A percentile compares a stretch with the other conserved stretches of the same genome.
Conservation (phyloP, 441 rosid species). For the Sinapis alba region DNA sequence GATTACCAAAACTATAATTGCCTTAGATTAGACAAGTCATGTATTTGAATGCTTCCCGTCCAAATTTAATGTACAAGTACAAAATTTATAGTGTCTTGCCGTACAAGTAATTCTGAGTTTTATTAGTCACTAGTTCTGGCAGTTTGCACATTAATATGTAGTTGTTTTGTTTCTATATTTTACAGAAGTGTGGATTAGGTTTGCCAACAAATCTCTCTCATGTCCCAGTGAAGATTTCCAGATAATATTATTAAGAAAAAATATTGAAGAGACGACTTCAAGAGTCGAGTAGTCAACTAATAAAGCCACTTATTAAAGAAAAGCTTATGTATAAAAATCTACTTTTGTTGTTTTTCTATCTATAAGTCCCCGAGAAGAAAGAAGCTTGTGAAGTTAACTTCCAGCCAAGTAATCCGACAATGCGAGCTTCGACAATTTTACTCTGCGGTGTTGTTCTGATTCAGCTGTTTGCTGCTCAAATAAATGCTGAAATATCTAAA, state of each 20-base stretch:
- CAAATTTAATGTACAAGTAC: background rate
- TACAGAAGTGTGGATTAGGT: background rate
- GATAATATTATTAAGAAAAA: background rate
- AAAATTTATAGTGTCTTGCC: background rate
- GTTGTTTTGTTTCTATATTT: background rate
- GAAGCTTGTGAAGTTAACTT: background rate
- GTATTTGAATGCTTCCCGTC: background rate
- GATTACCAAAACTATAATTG: background rate
- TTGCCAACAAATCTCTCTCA: background rate
- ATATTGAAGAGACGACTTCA: background rate
- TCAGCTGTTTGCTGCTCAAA: slow-evolving; percentile 2
- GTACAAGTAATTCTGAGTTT: background rate
- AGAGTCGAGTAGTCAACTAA: slow-evolving; percentile 1
- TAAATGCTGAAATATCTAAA: background rate
- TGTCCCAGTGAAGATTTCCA: background rate
- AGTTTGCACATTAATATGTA: background rate
- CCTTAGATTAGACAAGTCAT: background rate
- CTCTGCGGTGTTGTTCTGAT: background rate
- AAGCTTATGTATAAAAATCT: background rate
- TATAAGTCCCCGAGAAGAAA: background rate
- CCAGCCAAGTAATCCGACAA: background rate
- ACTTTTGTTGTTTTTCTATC: background rate
- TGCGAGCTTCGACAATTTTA: background rate
- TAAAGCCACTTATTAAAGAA: background rate
- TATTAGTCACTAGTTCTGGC: background rate